Evolutionary conservation across 2,329 filamentous ascomycete genomes (phyloP), one percentile per base, ranked within the genome.

Genomic region (Pseudogymnoascus pannorum): DNA sequence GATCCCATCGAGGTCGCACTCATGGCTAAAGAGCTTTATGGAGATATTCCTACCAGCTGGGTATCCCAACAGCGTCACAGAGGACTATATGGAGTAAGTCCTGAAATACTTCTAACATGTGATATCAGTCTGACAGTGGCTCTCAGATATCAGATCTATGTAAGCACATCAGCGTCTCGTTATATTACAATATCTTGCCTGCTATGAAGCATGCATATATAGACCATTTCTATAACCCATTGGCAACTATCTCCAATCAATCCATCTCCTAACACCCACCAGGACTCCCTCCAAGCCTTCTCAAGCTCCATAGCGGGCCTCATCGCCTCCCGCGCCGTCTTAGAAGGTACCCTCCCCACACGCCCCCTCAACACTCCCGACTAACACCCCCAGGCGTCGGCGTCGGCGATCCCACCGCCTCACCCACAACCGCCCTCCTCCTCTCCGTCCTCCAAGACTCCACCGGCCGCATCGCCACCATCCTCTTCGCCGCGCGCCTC

Each of bases 1-100:
- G 40, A 24, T 24, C 40, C 40, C 40, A 24, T 14, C 5, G 40
- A 44, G 40, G 12, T 44, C 40, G 12, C 40, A 44, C 20, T 44
- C 40, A 44, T 44, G 40, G 40, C 12, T 14, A 5, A 68, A 63
- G 58, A 68, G 61, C 60, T 64, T 84, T 1, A 72, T 87, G 9
- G 80, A 84, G 65, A 78, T 87, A 5, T 89, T 90, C 68, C 75
- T 90, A 2, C 87, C 87, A 0, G 80, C 82, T 1, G 87, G 87
- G 11, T 90, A 86, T 73, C 87, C 87, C 2, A 79, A 86, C 48
- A 88, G 84, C 66, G 87, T 90, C 36, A 87, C 82, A n/a, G 76
- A 82, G 35, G 87, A 90, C 72, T 90, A 90, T 72, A 73, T 87
- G 11, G 78, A 83, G 84, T 88, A 65, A 70, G 78, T 74, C 8